Conservation (phyloP, 2,329 filamentous ascomycete genomes). For the Pseudogymnoascus sp. region DNA sequence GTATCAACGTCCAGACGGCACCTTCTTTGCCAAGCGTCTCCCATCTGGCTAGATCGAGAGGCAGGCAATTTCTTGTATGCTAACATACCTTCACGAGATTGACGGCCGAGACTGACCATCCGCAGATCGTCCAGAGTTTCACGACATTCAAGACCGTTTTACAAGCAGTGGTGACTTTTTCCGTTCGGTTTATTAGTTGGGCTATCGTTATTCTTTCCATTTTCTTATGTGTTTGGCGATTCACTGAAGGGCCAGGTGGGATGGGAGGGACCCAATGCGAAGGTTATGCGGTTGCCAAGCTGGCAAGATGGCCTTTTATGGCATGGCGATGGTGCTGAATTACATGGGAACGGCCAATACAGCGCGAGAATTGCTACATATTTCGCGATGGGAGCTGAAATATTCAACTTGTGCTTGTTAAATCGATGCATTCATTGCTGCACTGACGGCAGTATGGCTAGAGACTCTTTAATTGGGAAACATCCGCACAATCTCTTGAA, state of each 20-base stretch:
- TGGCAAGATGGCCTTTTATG: neutral
- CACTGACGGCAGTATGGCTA: too few relatives aligned
- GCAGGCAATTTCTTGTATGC: neutral
- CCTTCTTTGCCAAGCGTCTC: constrained; percentile 53
- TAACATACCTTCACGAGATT: neutral
- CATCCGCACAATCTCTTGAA: too few relatives aligned
- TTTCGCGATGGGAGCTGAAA: neutral
- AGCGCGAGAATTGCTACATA: neutral
- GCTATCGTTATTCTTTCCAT: neutral
- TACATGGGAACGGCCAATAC: neutral
- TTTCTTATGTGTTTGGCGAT: neutral
- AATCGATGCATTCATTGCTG: too few relatives aligned
- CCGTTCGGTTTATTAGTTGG: neutral
- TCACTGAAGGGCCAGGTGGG: neutral
- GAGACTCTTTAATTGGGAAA: too few relatives aligned
- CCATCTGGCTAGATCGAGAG: constrained; percentile 23
- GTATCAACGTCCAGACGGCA: constrained; percentile 48
- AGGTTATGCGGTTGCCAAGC: neutral
- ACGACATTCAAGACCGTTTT: neutral
- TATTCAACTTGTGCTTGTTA: neutral
- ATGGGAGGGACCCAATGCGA: neutral
- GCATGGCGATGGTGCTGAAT: neutral
- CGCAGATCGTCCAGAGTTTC: neutral
- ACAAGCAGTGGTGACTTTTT: constrained; percentile 1
- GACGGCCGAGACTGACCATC: neutral